Evolutionary conservation across 371 early-diverging fungal genomes (phyloP).

Genomic region (Sporodiniella umbellata): DNA sequence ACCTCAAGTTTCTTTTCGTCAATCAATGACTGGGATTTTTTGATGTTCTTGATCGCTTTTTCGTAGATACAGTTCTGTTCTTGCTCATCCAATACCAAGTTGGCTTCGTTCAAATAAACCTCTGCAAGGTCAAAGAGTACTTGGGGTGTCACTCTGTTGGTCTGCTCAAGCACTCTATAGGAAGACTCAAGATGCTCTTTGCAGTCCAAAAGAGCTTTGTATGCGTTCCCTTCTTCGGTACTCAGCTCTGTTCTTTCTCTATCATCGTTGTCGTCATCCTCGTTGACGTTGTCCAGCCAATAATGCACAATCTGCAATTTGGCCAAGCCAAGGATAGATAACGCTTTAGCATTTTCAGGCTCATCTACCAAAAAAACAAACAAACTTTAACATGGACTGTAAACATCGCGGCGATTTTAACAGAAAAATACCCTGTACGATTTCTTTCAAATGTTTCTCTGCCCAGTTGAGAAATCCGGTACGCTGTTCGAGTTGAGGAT

Average conservation of each 20-base stretch:
- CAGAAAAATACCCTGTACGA: conserved; percentile 28
- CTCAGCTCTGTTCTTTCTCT: conserved; percentile 21
- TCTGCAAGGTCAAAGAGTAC: conserved; percentile 40
- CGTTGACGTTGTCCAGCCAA: conserved; percentile 33
- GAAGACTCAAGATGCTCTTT: conserved; percentile 33
- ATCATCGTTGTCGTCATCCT: conserved; percentile 22
- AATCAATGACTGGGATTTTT: conserved; percentile 29
- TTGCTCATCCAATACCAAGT: conserved; percentile 35
- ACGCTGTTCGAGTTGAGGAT: conserved; percentile 15
- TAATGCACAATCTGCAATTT: conserved; percentile 37
- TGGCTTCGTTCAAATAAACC: conserved; percentile 37
- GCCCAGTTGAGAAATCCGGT: conserved; percentile 33
- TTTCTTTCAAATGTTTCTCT: conserved; percentile 19
- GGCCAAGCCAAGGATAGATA: conserved; percentile 31
- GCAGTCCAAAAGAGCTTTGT: conserved; percentile 29
- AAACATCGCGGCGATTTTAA: too few species aligned
- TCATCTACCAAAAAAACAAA: too few species aligned
- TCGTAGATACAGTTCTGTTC: conserved; percentile 32
- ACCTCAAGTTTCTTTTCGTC: conserved; percentile 24
- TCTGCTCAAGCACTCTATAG: conserved; percentile 18
- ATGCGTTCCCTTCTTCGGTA: conserved; percentile 37
- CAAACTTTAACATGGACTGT: too few species aligned
- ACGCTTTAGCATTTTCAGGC: conserved; percentile 27
- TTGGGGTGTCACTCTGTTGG: conserved; percentile 22
- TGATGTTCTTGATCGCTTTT: conserved; percentile 24